Evolutionary conservation across 441 rosid species (phyloP).

Genomic region (Corymbia calophylla): DNA sequence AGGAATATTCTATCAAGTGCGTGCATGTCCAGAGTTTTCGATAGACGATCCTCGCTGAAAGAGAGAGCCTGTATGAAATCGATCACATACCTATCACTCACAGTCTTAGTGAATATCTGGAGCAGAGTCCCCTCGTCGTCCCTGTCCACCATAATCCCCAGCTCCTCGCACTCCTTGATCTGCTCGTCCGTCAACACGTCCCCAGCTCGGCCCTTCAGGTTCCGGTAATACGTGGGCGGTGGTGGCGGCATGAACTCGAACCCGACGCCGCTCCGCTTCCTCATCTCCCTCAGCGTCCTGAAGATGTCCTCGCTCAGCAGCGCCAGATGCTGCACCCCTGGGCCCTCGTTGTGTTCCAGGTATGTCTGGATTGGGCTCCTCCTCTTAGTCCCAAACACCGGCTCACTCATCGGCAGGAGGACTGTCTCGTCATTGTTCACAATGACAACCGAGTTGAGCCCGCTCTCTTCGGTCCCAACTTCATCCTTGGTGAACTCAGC

Average conservation of each 20-base stretch:
- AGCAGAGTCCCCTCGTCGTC: constrained; percentile 94
- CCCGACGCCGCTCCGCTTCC: constrained; percentile 56
- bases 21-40: not conserved
- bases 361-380: constrained; percentile 94
- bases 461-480: constrained; percentile 83
- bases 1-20: not conserved
- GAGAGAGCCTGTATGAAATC: not conserved
- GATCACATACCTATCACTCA: constrained; percentile 66
- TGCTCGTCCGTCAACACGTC: constrained; percentile 72
- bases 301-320: constrained; percentile 67
- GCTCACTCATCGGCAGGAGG: constrained; percentile 73
- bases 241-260: constrained; percentile 94
- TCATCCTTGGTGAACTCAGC: constrained; percentile 87
- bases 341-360: constrained; percentile 85
- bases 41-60: not conserved
- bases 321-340: constrained; percentile 87
- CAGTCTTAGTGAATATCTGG: constrained; percentile 92
- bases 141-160: constrained; percentile 84
- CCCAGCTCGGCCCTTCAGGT: constrained; percentile 58
- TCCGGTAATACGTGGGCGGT: constrained; percentile 72
- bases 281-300: constrained; percentile 75
- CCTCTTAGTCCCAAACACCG: constrained; percentile 78
- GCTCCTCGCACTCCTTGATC: constrained; percentile 76
- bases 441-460: constrained; percentile 63
- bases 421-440: constrained; percentile 78